These are phyloP conservation scores for Exophiala xenobiotica DNA, from an alignment of 2,329 filamentous ascomycete genomes.

Conservation along the genomic window DNA sequence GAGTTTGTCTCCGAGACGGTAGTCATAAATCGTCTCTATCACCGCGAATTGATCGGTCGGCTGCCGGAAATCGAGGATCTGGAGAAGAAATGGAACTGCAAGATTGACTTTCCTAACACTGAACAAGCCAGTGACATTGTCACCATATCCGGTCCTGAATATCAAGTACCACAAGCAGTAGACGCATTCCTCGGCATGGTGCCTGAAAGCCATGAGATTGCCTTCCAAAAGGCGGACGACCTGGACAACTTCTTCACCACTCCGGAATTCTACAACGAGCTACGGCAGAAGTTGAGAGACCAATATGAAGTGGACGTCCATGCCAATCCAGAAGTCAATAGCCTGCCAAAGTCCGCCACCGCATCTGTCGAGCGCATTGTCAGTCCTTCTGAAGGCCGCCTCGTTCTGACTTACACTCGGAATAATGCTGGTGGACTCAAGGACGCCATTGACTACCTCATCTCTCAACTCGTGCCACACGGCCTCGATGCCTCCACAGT, in stretches of 20 bases:
- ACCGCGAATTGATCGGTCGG: constrained; percentile 86
- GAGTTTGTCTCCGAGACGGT: constrained; percentile 95
- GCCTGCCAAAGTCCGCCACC: constrained; percentile 32
- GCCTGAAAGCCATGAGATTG: constrained; percentile 88
- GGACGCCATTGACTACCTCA: constrained; percentile 92
- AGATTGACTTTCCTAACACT: constrained; percentile 96
- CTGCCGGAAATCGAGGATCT: constrained; percentile 88
- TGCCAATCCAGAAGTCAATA: constrained; percentile 52
- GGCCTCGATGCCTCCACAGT: constrained; percentile 85
- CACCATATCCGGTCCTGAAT: constrained; percentile 92
- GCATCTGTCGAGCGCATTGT: constrained; percentile 44
- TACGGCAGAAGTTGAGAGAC: constrained; percentile 78
- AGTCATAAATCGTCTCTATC: constrained; percentile 90
- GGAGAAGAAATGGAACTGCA: constrained; percentile 99
- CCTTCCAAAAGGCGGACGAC: constrained; percentile 72
- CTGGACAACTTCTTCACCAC: constrained; percentile 81
- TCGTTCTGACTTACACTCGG: constrained; percentile 82
- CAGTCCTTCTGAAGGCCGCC: constrained; percentile 50
- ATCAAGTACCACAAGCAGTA: constrained; percentile 94
- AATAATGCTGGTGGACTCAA: constrained; percentile 95
- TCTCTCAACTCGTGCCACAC: constrained; percentile 78
- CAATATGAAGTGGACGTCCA: constrained; percentile 91
- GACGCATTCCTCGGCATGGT: constrained; percentile 98
- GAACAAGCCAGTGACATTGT: constrained; percentile 96
- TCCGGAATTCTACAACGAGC: constrained; percentile 73